Evolutionary conservation across 1,284 basidiomycete species (phyloP), one percentile per base, ranked within the genome.

Genomic region (Trichosporon coremiiforme): DNA sequence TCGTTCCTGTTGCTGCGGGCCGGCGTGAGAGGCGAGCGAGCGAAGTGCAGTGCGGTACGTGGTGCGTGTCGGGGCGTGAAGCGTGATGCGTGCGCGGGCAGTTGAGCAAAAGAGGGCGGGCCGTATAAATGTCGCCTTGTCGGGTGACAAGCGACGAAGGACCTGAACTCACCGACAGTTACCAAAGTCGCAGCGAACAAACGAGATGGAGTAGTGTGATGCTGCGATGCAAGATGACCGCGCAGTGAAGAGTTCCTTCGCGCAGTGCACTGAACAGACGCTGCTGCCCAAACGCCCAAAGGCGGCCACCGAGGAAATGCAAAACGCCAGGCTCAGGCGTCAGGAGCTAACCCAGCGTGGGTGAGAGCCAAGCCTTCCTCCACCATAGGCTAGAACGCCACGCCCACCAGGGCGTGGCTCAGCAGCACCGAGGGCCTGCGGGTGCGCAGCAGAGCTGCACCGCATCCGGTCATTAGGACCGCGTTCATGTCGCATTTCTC

Each of bases 81-180:
- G 10, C 33, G 33, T 33, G 33, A 33, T 4, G 45, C 17, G 45
- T 20, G n/a, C 47, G 47, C n/a, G 47, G 47, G 20, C 47, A 20
- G 47, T 53, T 60, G 57, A 60, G 57, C 57, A 33, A 31, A 60
- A 60, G 57, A 60, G 57, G 57, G 57, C 57, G 57, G 57, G 31
- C 57, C 57, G 29, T 60, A 60, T 60, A 60, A 60, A 60, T 53
- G 20, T 17, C 47, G 20, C 1, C 47, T 8, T 12, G 7, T 17
- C 45, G n/a, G n/a, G 17, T 53, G 4, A 12, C 47, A 22, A 17
- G 47, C 47, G n/a, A 53, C 8, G 47, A 15, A 33, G 33, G 15
- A 17, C 47, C 17, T 15, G 41, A 20, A 53, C 47, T 53, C 47
- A 53, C 47, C 47, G n/a, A n/a, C n/a, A n/a, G n/a, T n/a, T n/a